phyloP scores from a whole-genome alignment of 306 rosid species.

The Cucurbita maxima region DNA sequence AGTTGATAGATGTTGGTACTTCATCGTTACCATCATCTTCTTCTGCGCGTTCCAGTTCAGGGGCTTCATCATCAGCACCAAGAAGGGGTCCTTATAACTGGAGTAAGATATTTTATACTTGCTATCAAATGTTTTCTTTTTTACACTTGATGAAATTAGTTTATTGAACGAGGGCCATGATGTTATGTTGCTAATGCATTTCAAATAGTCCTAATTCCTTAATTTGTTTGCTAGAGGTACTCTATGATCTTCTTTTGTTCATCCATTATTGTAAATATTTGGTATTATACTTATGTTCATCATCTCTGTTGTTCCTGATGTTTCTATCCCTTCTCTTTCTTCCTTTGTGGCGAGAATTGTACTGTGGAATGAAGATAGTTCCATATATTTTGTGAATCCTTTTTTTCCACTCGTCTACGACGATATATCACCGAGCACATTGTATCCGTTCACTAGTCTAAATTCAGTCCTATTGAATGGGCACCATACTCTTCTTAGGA shows the following conservation, averaged over 20 bases:
- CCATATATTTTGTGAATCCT: neutral
- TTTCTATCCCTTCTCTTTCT: neutral
- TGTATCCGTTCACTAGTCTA: neutral
- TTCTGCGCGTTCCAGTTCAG: slow-evolving; percentile 22
- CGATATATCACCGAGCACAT: neutral
- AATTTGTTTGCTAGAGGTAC: neutral
- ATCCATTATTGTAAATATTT: neutral
- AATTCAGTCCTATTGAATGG: neutral
- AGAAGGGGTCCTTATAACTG: slow-evolving; percentile 41
- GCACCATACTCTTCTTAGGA: neutral
- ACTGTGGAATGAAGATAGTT: neutral
- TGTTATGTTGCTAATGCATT: neutral
- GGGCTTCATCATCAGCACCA: slow-evolving; percentile 42
- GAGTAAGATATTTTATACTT: slow-evolving; percentile 37
- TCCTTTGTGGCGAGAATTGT: neutral
- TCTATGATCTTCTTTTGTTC: too few relatives aligned
- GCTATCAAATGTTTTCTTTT: neutral
- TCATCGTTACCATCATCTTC: slow-evolving; percentile 24
- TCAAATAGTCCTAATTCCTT: neutral
- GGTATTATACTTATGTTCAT: neutral
- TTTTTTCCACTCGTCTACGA: neutral
- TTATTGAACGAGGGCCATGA: neutral
- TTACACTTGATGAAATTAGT: neutral
- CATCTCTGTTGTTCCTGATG: neutral
- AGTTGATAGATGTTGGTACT: slow-evolving; percentile 33